Base-by-base conservation (phyloP, 2,329 filamentous ascomycete genomes). In the Ophiocordyceps sinensis region DNA sequence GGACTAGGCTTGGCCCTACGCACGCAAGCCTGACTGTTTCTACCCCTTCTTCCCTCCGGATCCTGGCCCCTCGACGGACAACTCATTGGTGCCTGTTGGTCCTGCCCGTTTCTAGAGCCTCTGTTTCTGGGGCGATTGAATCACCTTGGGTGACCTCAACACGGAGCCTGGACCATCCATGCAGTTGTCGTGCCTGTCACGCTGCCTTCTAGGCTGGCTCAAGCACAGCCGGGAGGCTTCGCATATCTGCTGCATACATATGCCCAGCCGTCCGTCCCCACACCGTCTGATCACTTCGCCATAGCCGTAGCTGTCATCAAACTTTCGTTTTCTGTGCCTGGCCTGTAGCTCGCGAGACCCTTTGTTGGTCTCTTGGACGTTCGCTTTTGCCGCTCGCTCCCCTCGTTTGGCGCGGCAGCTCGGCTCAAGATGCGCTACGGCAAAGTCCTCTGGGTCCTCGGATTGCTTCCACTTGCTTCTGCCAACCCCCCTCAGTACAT, bases 381-480 rank as follows among this genome's bases (percentile, higher is more conserved):
- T 41, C 35, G 35, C 28, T 41, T 26, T 11, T 11, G 29, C 15
- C 35, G 19, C n/a, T 28, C 13, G 5, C 12, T 4, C n/a, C 32
- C 5, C n/a, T 6, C 39, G 32, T 21, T 7, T 10, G 14, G 11
- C 11, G 13, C 32, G 8, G 13, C 26, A 14, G 15, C 14, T 35
- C n/a, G 32, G 11, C 31, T 15, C 36, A 38, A 35, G 32, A 42
- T 42, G 41, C 41, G 41, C 3, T 38, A 28, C 36, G 23, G 13
- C 36, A 15, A 17, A 13, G 37, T 30, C 21, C 23, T 42, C 5
- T 38, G 41, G 37, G 34, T 39, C 38, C 1, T 29, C 36, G 28
- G 23, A 28, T 14, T 11, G 31, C 10, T 29, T 26, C n/a, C 38
- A n/a, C 21, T 14, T 6, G 28, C 10, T 17, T 35, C 32, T 35